phyloP scores from a whole-genome alignment of 2,329 filamentous ascomycete species.

The Colletotrichum australisinense region DNA sequence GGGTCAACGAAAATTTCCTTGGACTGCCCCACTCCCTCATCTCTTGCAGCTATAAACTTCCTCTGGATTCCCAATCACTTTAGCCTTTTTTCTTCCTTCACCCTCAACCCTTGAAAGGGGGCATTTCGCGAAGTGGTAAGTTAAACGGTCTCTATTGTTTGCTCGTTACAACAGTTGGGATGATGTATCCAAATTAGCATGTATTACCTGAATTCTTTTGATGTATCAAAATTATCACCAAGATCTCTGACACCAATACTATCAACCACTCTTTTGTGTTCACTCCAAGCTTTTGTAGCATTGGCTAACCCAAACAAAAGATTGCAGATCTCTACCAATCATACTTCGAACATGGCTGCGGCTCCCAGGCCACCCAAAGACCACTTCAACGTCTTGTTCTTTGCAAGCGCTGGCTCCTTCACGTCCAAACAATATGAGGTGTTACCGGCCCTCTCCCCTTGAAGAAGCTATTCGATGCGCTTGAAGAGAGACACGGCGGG shows the following conservation, averaged over 20 bases:
- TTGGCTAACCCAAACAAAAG: slow-evolving; percentile 39
- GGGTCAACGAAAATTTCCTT: not conserved
- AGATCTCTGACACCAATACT: slow-evolving; percentile 72
- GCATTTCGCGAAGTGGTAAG: slow-evolving; percentile 19
- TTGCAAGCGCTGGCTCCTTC: slow-evolving; percentile 79
- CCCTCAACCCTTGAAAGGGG: slow-evolving; percentile 21
- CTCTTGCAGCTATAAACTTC: not conserved
- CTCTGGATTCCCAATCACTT: not conserved
- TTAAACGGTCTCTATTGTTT: slow-evolving; percentile 39
- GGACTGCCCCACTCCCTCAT: not conserved
- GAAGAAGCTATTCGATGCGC: slow-evolving; percentile 69
- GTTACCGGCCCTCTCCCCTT: slow-evolving; percentile 73
- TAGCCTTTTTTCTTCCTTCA: too few relatives aligned
- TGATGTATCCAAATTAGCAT: slow-evolving; percentile 67
- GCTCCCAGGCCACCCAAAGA: slow-evolving; percentile 63
- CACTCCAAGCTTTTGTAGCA: slow-evolving; percentile 8
- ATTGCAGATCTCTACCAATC: slow-evolving; percentile 1
- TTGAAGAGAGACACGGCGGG: slow-evolving; percentile 78
- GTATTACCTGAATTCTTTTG: slow-evolving; percentile 70
- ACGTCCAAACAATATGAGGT: slow-evolving; percentile 75
- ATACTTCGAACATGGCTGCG: slow-evolving; percentile 45
- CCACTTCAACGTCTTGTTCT: slow-evolving; percentile 86
- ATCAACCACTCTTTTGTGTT: slow-evolving; percentile 16
- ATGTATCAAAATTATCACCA: slow-evolving; percentile 74
- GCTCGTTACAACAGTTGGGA: slow-evolving; percentile 44